Evolutionary conservation across 1,284 basidiomycete species (phyloP).

Genomic region (Tylopilus sp.): DNA sequence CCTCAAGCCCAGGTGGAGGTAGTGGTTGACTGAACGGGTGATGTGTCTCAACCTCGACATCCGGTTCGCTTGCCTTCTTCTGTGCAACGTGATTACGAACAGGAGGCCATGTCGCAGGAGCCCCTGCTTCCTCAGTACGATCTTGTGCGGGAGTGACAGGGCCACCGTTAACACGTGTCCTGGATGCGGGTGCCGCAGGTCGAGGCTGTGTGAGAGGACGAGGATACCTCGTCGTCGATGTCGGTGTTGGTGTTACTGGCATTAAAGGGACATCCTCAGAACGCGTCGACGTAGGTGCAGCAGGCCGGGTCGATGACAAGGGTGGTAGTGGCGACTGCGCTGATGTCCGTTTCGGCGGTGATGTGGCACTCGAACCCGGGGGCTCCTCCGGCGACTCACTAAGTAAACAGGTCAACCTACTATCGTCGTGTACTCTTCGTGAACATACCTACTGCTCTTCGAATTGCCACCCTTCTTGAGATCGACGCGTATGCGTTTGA

Average conservation of each 20-base stretch:
- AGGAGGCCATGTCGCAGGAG: slow-evolving; percentile 33
- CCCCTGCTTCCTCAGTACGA: slow-evolving; percentile 18
- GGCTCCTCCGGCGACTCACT: slow-evolving; percentile 18
- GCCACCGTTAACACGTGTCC: neutral
- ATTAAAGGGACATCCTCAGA: slow-evolving; percentile 6
- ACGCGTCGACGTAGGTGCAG: neutral
- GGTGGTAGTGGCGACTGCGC: neutral
- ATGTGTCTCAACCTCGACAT: slow-evolving; percentile 7
- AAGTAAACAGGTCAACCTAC: neutral
- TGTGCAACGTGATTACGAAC: slow-evolving; percentile 12
- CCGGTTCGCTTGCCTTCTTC: neutral
- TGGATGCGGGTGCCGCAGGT: neutral
- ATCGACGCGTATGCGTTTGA: slow-evolving; percentile 30
- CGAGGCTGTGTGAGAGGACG: slow-evolving; percentile 7
- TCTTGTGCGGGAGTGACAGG: neutral
- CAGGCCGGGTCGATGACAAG: neutral
- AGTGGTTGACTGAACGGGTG: slow-evolving; percentile 38
- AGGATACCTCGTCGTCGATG: neutral
- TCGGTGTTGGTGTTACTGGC: slow-evolving; percentile 1
- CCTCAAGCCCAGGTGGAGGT: neutral
- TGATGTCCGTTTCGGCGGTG: neutral
- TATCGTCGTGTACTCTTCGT: neutral
- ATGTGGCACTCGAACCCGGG: neutral
- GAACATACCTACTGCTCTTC: slow-evolving; percentile 14
- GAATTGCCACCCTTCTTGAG: neutral